Base-by-base conservation (phyloP, 1,139 yeast species). In the Debaryomycetaceae sp. region DNA sequence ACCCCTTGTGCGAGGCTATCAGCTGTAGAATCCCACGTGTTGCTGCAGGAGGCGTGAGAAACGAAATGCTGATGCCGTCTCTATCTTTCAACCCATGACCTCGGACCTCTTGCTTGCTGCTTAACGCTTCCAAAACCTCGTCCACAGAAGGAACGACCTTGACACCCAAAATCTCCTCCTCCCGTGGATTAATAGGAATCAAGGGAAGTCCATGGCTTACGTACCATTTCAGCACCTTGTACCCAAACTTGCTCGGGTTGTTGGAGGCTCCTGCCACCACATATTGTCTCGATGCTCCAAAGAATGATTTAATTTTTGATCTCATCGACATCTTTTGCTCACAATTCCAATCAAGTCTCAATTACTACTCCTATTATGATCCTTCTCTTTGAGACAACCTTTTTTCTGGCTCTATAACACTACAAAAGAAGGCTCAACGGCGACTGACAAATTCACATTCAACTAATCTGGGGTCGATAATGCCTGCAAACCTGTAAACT, bases 231-330 rank as follows among this genome's bases (percentile, higher is more conserved):
- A 84, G 61, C 34, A 87, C 83, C 57, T 80, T 83, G 65, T 70
- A 75, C 0, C 95, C 95, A 56, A 79, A 86, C 56, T 87, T 87
- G 9, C 65, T 48, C 0, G 83, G 73, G 53, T 82, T 79, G 16
- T 74, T 61, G 5, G 89, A 79, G 0, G 95, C 95, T 0, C 95
- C 95, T 0, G 83, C 75, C 1, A 87, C 92, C 2, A 79, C 81
- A 50, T 81, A 87, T 41, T 64, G 68, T 46, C 87, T 69, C 18
- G 66, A 49, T 7, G 75, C 54, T 30, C 74, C 69, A 57, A 82
- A 82, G 54, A 82, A 82, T n/a, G 61, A 41, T 42, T 55, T 65
- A 41, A 73, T 71, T 41, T 53, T 64, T 2, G 58, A 35, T 52
- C 62, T 69, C 71, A 67, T 68, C 4, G 75, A 66, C 74, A 68